Conservation (phyloP, 1,284 basidiomycete genomes). For the Malassezia restricta region DNA sequence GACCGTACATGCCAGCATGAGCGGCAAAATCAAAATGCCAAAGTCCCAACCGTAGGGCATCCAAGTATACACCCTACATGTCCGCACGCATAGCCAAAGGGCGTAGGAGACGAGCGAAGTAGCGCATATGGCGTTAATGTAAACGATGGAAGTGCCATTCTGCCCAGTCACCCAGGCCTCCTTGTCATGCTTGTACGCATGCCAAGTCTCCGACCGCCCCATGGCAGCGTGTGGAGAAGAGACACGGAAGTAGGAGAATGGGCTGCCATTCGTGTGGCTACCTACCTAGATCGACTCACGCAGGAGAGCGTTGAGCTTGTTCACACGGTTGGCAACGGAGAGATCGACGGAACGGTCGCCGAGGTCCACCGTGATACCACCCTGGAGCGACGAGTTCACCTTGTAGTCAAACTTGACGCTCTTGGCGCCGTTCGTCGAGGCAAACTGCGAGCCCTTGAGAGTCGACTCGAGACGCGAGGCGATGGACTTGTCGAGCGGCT, state of each 20-base stretch:
- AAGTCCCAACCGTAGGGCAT: slow-evolving; percentile 1
- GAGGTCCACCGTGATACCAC: slow-evolving; percentile 83
- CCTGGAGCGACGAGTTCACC: slow-evolving; percentile 42
- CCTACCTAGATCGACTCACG: slow-evolving; percentile 14
- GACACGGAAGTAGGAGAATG: not conserved
- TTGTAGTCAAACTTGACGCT: slow-evolving; percentile 41
- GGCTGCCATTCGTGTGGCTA: no score
- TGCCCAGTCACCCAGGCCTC: slow-evolving; percentile 12
- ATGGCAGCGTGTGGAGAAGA: slow-evolving; percentile 1
- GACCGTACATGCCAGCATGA: slow-evolving; percentile 3
- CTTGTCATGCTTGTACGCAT: slow-evolving; percentile 9
- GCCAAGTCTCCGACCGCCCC: not conserved
- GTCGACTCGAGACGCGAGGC: slow-evolving; percentile 39
- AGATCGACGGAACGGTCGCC: slow-evolving; percentile 96
- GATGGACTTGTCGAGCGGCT: slow-evolving; percentile 39
- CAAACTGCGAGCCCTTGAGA: slow-evolving; percentile 38
- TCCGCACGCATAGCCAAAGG: not conserved
- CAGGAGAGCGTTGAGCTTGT: slow-evolving; percentile 79
- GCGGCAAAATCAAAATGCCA: slow-evolving; percentile 1
- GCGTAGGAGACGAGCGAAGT: slow-evolving; percentile 1
- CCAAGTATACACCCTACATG: not conserved
- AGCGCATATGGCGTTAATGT: slow-evolving; percentile 1
- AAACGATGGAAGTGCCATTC: not conserved
- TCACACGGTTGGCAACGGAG: slow-evolving; percentile 80
- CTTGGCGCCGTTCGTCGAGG: slow-evolving; percentile 34